Base-by-base conservation (phyloP, 352 stramenopile species). In the Stramenopiles sp. region DNA sequence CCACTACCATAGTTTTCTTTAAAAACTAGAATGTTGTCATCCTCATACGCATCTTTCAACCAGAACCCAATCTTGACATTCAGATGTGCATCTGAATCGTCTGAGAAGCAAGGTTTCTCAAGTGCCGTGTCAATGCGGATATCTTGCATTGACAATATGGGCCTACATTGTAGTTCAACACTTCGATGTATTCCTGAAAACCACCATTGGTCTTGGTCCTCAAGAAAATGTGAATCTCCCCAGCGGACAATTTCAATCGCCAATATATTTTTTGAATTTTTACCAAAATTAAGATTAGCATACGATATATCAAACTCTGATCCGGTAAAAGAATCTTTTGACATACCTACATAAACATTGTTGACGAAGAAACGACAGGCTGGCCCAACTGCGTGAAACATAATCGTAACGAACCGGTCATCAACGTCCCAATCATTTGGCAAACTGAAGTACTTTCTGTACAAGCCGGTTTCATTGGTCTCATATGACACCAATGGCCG, bases 181-280 rank as follows among this genome's bases (percentile, higher is more conserved):
- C 83, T 76, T 67, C 87, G 82, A 84, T 93, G 88, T n/a, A 95
- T 85, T 7, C 91, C 91, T 71, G 82, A 89, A 83, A 95, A 88
- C 85, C 90, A 93, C 88, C 91, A 94, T 83, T 92, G 89, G 87
- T 95, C 91, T 86, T 95, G 91, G 83, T 95, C 91, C 86, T 95
- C 91, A 0, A 95, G 67, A 81, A 93, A 95, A 1, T 85, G 89
- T 29, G 86, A 89, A 86, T 94, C 90, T 44, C 85, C 91, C 88
- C 88, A 96, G 44, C 91, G 87, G 29, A 87, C 80, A 39, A 92
- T 89, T 14, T 14, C 4, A 55, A 55, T 14, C n/a, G n/a, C n/a
- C 14, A 55, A 55, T 4, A 55, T 55, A 14, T 4, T 55, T 14
- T 14, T 14, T 55, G 4, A 14, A 4, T 14, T 14, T 55, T 4